A percentile compares a stretch with the other conserved stretches of the same genome.
Evolutionary conservation across 1,284 basidiomycete species (phyloP).

Genomic region (Schizophyllum commune): DNA sequence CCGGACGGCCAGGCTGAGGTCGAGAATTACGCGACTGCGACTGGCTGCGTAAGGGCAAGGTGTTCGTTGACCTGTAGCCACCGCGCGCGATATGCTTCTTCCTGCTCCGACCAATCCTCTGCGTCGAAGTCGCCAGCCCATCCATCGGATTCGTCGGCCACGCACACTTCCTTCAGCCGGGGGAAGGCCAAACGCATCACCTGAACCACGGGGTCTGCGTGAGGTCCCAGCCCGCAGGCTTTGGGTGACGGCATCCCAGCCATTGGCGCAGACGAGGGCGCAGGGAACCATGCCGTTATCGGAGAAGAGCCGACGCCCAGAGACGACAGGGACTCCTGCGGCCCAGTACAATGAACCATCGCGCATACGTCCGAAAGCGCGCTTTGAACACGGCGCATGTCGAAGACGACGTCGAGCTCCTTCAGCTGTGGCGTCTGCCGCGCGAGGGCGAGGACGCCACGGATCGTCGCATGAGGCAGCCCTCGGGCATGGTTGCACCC

Average conservation of each 20-base stretch:
- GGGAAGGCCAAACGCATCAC: neutral
- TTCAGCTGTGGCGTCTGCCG: neutral
- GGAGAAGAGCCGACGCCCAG: neutral
- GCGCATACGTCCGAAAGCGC: neutral
- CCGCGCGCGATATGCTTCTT: neutral
- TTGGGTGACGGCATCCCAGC: neutral
- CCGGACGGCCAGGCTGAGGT: too few relatives aligned
- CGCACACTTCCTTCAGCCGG: neutral
- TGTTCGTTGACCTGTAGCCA: neutral
- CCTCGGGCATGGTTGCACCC: neutral
- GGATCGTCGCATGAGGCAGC: neutral
- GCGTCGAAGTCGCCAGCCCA: neutral
- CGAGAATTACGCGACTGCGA: neutral
- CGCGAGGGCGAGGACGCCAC: neutral
- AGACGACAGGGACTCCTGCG: neutral
- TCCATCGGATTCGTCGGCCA: neutral
- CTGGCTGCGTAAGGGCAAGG: neutral
- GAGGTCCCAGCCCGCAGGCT: too few relatives aligned
- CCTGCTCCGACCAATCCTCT: neutral
- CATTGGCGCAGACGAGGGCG: neutral
- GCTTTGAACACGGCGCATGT: neutral
- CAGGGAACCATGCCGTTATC: neutral
- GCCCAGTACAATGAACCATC: neutral
- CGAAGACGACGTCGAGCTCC: neutral
- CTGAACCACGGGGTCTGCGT: neutral